Evolutionary conservation across 2,329 filamentous ascomycete species (phyloP), one percentile per base, ranked within the genome.

Genomic region (Grosmannia penicillata): DNA sequence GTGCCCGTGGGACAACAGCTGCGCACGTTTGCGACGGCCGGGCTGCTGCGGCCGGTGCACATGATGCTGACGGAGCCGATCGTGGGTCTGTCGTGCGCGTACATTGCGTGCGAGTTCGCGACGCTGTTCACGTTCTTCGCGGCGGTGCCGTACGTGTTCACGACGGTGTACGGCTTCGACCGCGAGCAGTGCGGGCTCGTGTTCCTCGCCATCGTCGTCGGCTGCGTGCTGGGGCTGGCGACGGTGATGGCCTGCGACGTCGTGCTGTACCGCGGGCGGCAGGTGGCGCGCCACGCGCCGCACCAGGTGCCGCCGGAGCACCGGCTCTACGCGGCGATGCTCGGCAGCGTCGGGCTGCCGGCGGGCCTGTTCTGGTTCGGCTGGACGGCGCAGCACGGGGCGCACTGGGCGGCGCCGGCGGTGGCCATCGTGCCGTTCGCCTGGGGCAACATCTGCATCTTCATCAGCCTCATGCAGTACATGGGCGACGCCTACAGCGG

Each of bases 11-110:
- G 33, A 1, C 36, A 47, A 8, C 53, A 48, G 4, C 32, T 60
- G 21, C 47, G 45, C 17, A 15, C 43, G 2, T 66, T 69, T 41
- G 43, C 64, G 4, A 54, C 60, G 0, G 53, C 62, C 1, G 61
- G 63, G 2, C 50, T 72, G 1, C 43, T 69, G 14, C 59, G 70
- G 10, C 72, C 72, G 0, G 15, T 75, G 1, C 61, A 65, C 32
- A 75, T 82, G 62, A 59, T 80, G 8, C 49, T 75, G 29, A 65
- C 67, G 1, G 76, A 81, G 47, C 75, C 75, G 3, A 76, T 81
- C 27, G 68, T 78, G 2, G 65, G 66, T 10, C 71, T 75, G 39
- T 53, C 64, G 27, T 64, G 60, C 30, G 48, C 72, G 1, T 72
- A 72, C 46, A 58, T 65, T 0, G 55, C 66, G 0, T 65, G 62